Base-by-base conservation (phyloP, 1,139 yeast species). In the Sugiyamaella neomexicana region DNA sequence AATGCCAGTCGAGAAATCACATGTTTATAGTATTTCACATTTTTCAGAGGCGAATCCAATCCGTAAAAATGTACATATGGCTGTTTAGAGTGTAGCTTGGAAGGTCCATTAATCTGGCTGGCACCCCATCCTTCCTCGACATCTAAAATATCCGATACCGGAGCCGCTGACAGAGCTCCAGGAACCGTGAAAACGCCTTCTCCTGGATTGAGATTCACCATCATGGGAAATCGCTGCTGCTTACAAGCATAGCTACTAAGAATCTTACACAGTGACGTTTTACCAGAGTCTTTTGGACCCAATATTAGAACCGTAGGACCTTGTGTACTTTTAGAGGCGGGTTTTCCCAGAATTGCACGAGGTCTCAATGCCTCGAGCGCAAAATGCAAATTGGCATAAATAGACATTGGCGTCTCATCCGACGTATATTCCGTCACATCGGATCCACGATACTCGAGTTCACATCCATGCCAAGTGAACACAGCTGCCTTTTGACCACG, bases 71-170 rank as follows among this genome's bases (percentile, higher is more conserved):
- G 86, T 8, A 88, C 95, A 29, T 87, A 69, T 0, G 98, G 98
- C 67, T 89, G 95, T 67, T 89, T 89, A 13, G 93, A 89, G 68
- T 89, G 95, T 56, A 88, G 80, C 50, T 78, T 72, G 1, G 95
- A 81, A 0, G 95, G 88, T 23, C 98, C 98, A n/a, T 91, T 86
- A 0, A 96, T 86, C 49, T 87, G 81, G 7, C 93, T 79, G 50
- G 86, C 84, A 7, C 98, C 98, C 81, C 93, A 86, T 1, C 89
- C 89, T 47, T 85, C 78, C 64, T 89, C 95, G 31, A 89, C 80
- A 65, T 93, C 97, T 44, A 90, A 75, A 45, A 84, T 74, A 64
- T 89, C 96, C 44, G 91, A 84, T 3, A 91, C 78, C 0, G 95
- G 89, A 0, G 95, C 85, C 0, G 96, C 97, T 0, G 95, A 79